These are phyloP conservation scores for Stagonosporopsis tanaceti DNA, from an alignment of 2,329 filamentous ascomycete species.

Conservation along the genomic window DNA sequence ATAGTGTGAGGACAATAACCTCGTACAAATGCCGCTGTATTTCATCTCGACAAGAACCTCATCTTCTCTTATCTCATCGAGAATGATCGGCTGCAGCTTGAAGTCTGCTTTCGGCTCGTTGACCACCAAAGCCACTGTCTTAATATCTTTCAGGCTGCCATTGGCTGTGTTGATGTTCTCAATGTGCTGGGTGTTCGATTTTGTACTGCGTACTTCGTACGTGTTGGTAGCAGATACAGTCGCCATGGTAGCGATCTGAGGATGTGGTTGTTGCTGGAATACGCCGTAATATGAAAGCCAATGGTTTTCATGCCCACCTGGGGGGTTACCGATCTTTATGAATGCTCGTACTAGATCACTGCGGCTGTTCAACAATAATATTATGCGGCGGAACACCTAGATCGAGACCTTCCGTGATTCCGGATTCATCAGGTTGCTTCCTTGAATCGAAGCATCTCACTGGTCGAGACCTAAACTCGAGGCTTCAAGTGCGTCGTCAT, in stretches of 20 bases:
- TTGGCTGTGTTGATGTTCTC: background rate
- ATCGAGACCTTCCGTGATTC: background rate
- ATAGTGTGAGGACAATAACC: no score
- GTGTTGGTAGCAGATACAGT: background rate
- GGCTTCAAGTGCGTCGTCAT: background rate
- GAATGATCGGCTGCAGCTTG: conserved; percentile 11
- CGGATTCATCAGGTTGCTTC: background rate
- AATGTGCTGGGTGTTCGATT: background rate
- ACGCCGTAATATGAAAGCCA: background rate
- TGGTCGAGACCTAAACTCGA: background rate
- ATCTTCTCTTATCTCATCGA: conserved; percentile 41
- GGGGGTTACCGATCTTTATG: background rate
- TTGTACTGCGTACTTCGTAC: background rate
- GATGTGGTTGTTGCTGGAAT: background rate
- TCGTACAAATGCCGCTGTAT: conserved; percentile 59
- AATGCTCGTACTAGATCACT: background rate
- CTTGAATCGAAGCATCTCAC: background rate
- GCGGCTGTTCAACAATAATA: background rate
- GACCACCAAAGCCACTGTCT: conserved; percentile 13
- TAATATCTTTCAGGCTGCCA: background rate
- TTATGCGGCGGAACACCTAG: background rate
- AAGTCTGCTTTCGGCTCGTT: conserved; percentile 12
- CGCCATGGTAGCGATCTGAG: background rate
- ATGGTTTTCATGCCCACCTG: background rate
- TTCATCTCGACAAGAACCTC: conserved; percentile 63